Evolutionary conservation across 257 asterid genomes (phyloP), one percentile per base, ranked within the genome.

Genomic region (Echium plantagineum): DNA sequence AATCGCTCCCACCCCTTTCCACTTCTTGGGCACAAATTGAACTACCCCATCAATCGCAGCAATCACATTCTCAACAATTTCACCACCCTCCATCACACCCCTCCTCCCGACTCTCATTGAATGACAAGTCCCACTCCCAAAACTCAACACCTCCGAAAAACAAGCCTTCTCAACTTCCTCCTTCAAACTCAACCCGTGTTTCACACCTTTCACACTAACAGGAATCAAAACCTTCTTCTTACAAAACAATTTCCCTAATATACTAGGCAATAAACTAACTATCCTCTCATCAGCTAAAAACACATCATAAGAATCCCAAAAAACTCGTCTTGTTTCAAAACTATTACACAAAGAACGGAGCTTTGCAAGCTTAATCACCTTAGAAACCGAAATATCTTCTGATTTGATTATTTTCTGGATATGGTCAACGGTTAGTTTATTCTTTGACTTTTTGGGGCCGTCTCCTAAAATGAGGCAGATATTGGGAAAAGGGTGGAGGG

Each of bases 41-140:
- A 64, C 16, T n/a, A 83, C 75, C 26, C 70, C 79, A 67, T 73
- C 79, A 66, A 85, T 63, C 0, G 94, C 94, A 17, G 73, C 79
- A 48, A 72, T 52, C 18, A 86, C 94, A 78, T 86, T 90, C 69
- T 90, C 89, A 47, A 79, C 77, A 68, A 83, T 78, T 69, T 81
- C 83, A 1, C 58, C 57, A 59, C 51, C 59, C 64, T 58, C 81
- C 71, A 68, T 79, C 5, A 55, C 54, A 28, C 85, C 85, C 70
- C 78, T 79, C 18, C 64, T 78, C 75, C 95, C 97, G 5, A 86
- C 84, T 69, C 75, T 83, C 59, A 90, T 30, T 1, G 67, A 66
- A 54, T 85, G 74, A 72, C 95, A 82, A 60, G 89, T 90, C 69
- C 97, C 97, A 46, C 65, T 52, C 63, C 97, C 83, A 59, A 86